Evolutionary conservation across 2,329 filamentous ascomycete genomes (phyloP), one percentile per base, ranked within the genome.

Genomic region (Cylindrodendrum hubeiense): DNA sequence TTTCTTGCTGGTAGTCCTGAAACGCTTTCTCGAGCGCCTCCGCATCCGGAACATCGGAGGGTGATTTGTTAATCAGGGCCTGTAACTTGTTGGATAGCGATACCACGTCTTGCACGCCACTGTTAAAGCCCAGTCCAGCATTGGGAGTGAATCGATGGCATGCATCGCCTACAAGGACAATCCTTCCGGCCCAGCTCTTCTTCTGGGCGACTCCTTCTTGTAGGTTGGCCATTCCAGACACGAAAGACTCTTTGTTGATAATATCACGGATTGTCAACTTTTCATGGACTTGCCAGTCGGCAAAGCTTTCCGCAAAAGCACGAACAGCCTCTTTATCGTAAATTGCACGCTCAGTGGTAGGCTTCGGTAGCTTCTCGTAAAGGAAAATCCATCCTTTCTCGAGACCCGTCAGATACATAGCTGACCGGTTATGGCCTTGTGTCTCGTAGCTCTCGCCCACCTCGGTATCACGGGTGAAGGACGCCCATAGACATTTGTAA

Each of bases 91-190:
- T n/a, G n/a, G n/a, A n/a, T n/a, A n/a, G n/a, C n/a, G n/a, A n/a
- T n/a, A 65, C 56, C 2, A 65, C 50, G 30, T 65, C 62, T 24
- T 52, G 56, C 9, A 65, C 24, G 7, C 62, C 56, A 22, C 60
- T 65, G 62, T 80, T 79, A 34, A 75, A 71, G 2, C 78, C 78
- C 8, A 74, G 67, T 0, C 76, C 77, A 3, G 74, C 54, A 41
- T 77, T 76, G 0, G 78, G 74, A 1, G 78, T 79, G 56, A 79
- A 75, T 49, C 79, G 79, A 60, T 80, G 77, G 17, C 67, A 73
- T 1, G 79, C 66, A 49, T 81, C 79, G 1, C 79, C 79, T 0
- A 69, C 71, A 1, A 80, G 71, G 3, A 78, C 76, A 13, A 79
- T 69, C 1, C n/a, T n/a, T n/a, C n/a, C 74, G 74, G 5, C 52